Conservation (phyloP, 192 early-diverging fungal genomes). For the Podila minutissima region DNA sequence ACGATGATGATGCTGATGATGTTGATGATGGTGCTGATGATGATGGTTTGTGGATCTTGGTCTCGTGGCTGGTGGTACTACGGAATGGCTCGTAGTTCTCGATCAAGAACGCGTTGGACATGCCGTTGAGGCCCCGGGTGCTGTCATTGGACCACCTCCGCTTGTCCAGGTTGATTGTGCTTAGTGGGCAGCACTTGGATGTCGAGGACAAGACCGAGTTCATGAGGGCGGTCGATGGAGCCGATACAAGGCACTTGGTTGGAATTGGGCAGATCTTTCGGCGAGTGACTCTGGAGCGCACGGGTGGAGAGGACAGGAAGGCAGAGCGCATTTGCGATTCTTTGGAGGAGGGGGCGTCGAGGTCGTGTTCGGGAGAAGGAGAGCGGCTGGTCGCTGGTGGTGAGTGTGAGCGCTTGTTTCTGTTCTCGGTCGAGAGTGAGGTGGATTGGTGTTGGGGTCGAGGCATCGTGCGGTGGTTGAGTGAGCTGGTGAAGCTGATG, state of each 20-base stretch:
- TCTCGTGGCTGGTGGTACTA: neutral
- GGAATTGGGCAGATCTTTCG: constrained; percentile 3
- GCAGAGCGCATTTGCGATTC: constrained; percentile 12
- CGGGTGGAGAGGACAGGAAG: constrained; percentile 30
- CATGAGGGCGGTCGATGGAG: neutral
- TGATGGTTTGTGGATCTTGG: neutral
- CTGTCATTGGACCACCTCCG: constrained; percentile 36
- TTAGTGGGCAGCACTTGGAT: neutral
- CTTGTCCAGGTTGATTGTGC: neutral
- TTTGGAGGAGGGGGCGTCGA: neutral
- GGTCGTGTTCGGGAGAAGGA: too few relatives aligned
- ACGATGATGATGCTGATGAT: neutral
- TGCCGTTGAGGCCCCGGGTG: constrained; percentile 11
- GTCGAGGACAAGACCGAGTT: neutral
- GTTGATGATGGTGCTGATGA: neutral
- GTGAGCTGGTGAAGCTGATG: constrained; percentile 9
- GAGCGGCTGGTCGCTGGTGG: neutral
- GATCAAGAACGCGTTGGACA: neutral
- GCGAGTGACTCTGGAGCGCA: constrained; percentile 15
- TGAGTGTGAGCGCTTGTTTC: neutral
- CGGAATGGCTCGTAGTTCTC: neutral
- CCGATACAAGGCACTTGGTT: neutral
- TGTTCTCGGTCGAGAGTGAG: neutral
- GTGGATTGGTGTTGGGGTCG: neutral
- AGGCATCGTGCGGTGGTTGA: constrained; percentile 37